Conservation (phyloP, 2,329 filamentous ascomycete genomes). For the Fonsecaea pedrosoi region DNA sequence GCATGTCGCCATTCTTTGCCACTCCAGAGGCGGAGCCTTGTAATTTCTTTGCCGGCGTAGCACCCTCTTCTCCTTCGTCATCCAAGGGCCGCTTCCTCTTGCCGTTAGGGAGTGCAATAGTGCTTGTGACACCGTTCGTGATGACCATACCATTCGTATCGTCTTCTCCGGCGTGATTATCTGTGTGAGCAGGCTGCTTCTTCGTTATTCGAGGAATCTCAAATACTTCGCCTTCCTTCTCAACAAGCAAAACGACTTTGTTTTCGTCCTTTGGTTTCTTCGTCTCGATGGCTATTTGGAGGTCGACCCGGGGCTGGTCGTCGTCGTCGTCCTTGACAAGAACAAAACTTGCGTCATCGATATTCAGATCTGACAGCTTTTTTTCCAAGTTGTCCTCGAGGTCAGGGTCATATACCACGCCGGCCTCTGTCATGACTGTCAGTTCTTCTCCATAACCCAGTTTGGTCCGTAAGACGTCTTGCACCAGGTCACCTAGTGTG, state of each 20-base stretch:
- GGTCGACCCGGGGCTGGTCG: constrained; percentile 71
- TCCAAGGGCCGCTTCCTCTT: constrained; percentile 37
- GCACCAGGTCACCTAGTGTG: constrained; percentile 79
- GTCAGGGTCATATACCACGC: constrained; percentile 87
- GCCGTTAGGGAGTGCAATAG: constrained; percentile 12
- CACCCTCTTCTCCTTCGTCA: constrained; percentile 31
- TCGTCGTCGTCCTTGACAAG: constrained; percentile 76
- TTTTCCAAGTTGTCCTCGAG: constrained; percentile 84
- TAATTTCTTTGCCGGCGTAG: constrained; percentile 36
- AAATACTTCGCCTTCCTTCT: constrained; percentile 44
- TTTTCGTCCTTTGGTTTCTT: constrained; percentile 45
- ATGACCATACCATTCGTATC: constrained; percentile 19
- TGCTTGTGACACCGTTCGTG: constrained; percentile 20
- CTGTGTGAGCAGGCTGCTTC: constrained; percentile 33
- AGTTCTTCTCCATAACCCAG: constrained; percentile 84
- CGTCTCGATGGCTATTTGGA: constrained; percentile 66
- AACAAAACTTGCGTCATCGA: constrained; percentile 76
- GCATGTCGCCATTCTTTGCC: constrained; percentile 18
- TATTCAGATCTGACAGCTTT: constrained; percentile 77
- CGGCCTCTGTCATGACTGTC: constrained; percentile 74
- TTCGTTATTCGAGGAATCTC: constrained; percentile 58
- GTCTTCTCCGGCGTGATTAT: constrained; percentile 14
- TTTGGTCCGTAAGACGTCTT: constrained; percentile 71
- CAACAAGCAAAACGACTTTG: constrained; percentile 49
- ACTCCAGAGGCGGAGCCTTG: constrained; percentile 24